phyloP scores from a whole-genome alignment of 169 alveolate genomes.

The Eimeria brunetti region DNA sequence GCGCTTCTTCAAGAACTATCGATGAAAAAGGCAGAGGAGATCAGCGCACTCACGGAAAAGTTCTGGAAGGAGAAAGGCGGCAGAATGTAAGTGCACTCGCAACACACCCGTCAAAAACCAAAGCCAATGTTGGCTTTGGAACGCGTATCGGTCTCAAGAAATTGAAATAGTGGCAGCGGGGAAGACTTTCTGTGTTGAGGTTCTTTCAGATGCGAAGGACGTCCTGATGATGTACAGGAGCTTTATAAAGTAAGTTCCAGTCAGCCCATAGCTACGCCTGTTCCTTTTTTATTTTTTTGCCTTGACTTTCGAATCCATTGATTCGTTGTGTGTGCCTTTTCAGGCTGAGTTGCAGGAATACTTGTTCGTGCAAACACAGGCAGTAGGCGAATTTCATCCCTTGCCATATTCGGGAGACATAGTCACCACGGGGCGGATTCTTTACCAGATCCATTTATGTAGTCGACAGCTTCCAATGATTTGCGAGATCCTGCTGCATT shows the following conservation, averaged over 20 bases:
- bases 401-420: background rate
- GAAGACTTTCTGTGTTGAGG: background rate
- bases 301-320: background rate
- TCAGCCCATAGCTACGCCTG: background rate
- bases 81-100: constrained; percentile 17
- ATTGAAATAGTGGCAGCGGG: background rate
- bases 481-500: background rate
- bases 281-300: background rate
- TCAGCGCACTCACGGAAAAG: constrained; percentile 39
- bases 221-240: constrained; percentile 38
- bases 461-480: background rate
- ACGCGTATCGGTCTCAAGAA: background rate
- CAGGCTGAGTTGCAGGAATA: constrained; percentile 69
- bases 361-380: constrained; percentile 29
- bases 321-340: background rate
- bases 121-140: background rate
- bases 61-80: constrained; percentile 65
- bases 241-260: constrained; percentile 50
- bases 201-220: constrained; percentile 43
- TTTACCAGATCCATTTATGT: background rate
- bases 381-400: background rate
- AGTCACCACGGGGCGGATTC: too few relatives aligned
- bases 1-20: constrained; percentile 57
- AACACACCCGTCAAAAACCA: background rate
- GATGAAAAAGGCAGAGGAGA: constrained; percentile 57